A percentile compares a stretch with the other conserved stretches of the same genome.
Evolutionary conservation across 257 asterid species (phyloP).

Genomic region (Penstemon davidsonii): DNA sequence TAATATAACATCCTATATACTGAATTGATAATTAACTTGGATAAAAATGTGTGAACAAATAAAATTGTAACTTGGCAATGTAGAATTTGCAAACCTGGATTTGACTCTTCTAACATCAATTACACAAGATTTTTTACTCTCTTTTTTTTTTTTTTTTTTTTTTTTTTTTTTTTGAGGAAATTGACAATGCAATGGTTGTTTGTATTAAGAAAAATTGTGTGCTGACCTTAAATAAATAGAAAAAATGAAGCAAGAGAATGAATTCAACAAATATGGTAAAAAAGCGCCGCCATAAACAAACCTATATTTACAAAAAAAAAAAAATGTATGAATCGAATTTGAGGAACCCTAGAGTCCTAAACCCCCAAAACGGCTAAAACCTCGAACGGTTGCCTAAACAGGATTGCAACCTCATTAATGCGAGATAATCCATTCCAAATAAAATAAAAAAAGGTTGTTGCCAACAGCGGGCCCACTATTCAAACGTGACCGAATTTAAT

Average conservation of each 20-base stretch:
- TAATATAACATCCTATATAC: background rate
- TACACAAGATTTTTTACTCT: background rate
- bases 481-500: background rate
- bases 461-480: slow-evolving; percentile 15
- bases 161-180: background rate
- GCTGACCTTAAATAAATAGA: background rate
- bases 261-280: slow-evolving; percentile 19
- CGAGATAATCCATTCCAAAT: slow-evolving; percentile 2
- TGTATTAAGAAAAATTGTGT: background rate
- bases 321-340: slow-evolving; percentile 17
- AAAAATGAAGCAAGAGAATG: background rate
- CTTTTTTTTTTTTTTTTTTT: background rate
- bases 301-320: background rate
- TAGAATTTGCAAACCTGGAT: slow-evolving; percentile 29
- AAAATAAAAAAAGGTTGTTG: background rate
- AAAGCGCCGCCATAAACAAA: slow-evolving; percentile 34
- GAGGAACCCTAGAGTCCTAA: slow-evolving; percentile 12
- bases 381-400: slow-evolving; percentile 24
- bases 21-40: slow-evolving; percentile 3
- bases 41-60: slow-evolving; percentile 15
- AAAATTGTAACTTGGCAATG: background rate
- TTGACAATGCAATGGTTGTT: background rate
- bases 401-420: background rate
- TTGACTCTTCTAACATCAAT: slow-evolving; percentile 16
- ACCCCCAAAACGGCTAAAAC: slow-evolving; percentile 43